These are phyloP conservation scores for Hydrangea macrophylla DNA, from an alignment of 148 eudicot genomes.

Conservation along the genomic window DNA sequence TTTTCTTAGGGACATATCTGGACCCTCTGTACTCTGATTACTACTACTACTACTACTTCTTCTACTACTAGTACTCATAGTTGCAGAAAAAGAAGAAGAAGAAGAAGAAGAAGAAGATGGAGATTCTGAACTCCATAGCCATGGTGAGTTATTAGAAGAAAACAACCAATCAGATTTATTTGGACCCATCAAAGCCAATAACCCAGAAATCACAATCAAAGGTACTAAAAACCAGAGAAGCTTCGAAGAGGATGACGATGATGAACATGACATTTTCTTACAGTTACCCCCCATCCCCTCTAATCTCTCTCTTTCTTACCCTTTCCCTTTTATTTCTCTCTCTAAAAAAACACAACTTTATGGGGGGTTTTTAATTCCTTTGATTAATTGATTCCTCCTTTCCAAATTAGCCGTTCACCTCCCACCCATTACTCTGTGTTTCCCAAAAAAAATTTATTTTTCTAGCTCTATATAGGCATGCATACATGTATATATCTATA, in stretches of 20 bases:
- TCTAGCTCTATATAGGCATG: not conserved
- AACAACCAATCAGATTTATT: conserved; percentile 20
- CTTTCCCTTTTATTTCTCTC: not conserved
- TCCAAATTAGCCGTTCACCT: not conserved
- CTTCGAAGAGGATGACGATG: conserved; percentile 34
- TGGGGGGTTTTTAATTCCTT: not conserved
- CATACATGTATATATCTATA: conserved; percentile 6
- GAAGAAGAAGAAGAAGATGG: not conserved
- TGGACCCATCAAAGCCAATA: conserved; percentile 26
- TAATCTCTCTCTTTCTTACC: not conserved
- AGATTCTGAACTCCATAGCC: conserved; percentile 17
- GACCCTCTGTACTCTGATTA: not conserved
- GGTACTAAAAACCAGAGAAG: conserved; percentile 30
- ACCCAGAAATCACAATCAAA: conserved; percentile 31
- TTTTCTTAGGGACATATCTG: conserved; percentile 3
- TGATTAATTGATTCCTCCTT: not conserved
- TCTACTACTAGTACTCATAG: not conserved
- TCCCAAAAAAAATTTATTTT: no score
- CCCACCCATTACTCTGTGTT: no score
- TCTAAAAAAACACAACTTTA: not conserved
- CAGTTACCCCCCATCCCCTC: conserved; percentile 20
- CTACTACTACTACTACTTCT: no score
- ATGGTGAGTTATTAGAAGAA: conserved; percentile 8
- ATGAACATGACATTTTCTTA: conserved; percentile 26
- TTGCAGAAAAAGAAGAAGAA: conserved; percentile 3